phyloP scores from a whole-genome alignment of 2,329 filamentous ascomycete species.

The Elsinoe fawcettii region DNA sequence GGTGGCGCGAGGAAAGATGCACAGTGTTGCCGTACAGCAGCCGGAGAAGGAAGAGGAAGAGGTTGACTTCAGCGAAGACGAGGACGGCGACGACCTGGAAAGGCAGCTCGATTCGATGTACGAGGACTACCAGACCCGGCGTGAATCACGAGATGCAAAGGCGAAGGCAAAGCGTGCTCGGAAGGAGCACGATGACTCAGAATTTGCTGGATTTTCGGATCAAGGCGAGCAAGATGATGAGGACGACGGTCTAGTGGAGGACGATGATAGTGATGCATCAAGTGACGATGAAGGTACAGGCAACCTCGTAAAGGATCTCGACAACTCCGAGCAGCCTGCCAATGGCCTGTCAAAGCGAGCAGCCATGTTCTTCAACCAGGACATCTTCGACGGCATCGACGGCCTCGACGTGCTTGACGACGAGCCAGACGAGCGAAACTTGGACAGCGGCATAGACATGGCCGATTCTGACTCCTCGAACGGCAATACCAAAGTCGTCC shows the following conservation, averaged over 20 bases:
- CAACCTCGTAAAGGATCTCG: conserved; percentile 54
- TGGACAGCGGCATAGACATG: conserved; percentile 37
- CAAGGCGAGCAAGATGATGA: conserved; percentile 52
- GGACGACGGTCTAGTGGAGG: conserved; percentile 43
- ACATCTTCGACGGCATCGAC: conserved; percentile 80
- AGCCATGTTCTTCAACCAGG: conserved; percentile 84
- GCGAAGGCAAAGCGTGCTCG: conserved; percentile 83
- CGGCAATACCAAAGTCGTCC: conserved; percentile 18
- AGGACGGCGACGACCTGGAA: conserved; percentile 75
- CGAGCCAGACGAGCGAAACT: conserved; percentile 36
- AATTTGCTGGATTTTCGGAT: conserved; percentile 83
- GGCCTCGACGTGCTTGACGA: conserved; percentile 57
- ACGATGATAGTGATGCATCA: conserved; percentile 55
- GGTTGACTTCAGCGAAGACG: conserved; percentile 52
- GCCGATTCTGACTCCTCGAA: conserved; percentile 24
- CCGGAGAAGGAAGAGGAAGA: conserved; percentile 38
- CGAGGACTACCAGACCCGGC: conserved; percentile 71
- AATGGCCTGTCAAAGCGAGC: conserved; percentile 74
- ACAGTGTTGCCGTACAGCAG: conserved; percentile 50
- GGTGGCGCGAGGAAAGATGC: conserved; percentile 68
- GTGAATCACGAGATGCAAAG: conserved; percentile 74
- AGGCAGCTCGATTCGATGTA: conserved; percentile 82
- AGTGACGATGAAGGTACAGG: conserved; percentile 43
- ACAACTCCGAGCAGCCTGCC: conserved; percentile 41
- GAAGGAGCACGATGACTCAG: conserved; percentile 71